Percentiles rank a stretch among this genome's conserved stretches.
These are phyloP conservation scores for Paraphaeosphaeria sporulosa DNA, from an alignment of 2,329 filamentous ascomycete species.

Conservation along the genomic window DNA sequence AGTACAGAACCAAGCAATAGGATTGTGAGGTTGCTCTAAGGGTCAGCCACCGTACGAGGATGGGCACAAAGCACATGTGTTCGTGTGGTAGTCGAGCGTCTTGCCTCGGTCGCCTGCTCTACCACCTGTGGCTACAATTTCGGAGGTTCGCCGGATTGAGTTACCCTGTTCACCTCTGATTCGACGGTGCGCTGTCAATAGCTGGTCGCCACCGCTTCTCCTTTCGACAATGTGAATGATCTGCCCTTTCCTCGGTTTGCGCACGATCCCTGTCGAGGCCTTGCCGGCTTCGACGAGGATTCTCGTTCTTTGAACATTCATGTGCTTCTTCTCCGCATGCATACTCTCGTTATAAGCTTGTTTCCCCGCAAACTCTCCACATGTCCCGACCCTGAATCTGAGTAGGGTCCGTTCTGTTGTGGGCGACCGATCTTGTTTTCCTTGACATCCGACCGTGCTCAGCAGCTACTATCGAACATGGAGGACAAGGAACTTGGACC, in stretches of 20 bases:
- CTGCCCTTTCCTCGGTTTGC: slow-evolving; percentile 18
- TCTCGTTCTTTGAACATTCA: slow-evolving; percentile 27
- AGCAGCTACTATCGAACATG: slow-evolving; percentile 26
- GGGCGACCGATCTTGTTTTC: slow-evolving; percentile 9
- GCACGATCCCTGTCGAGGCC: slow-evolving; percentile 7
- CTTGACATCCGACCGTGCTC: slow-evolving; percentile 14
- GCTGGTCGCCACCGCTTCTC: slow-evolving; percentile 35
- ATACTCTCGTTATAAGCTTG: slow-evolving; percentile 23
- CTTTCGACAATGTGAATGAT: slow-evolving; percentile 29
- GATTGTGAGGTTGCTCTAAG: slow-evolving; percentile 12
- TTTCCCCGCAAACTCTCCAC: slow-evolving; percentile 39
- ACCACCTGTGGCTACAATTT: slow-evolving; percentile 39
- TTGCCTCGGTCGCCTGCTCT: slow-evolving; percentile 22
- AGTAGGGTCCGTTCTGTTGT: slow-evolving; percentile 10
- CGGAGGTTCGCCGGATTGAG: slow-evolving; percentile 40
- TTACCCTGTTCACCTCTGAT: slow-evolving; percentile 26
- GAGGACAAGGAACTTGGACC: slow-evolving; percentile 27
- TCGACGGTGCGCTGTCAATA: slow-evolving; percentile 20
- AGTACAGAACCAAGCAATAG: slow-evolving; percentile 15
- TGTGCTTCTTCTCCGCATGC: slow-evolving; percentile 33
- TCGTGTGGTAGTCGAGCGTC: slow-evolving; percentile 7
- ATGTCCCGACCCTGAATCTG: slow-evolving; percentile 15
- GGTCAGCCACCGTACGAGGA: slow-evolving; percentile 19
- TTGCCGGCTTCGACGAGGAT: slow-evolving; percentile 12
- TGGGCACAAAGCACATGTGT: slow-evolving; percentile 25